A percentile compares a stretch with the other conserved stretches of the same genome.
These are phyloP conservation scores for Ganoderma meredithae DNA, from an alignment of 1,284 basidiomycete species.

Conservation along the genomic window DNA sequence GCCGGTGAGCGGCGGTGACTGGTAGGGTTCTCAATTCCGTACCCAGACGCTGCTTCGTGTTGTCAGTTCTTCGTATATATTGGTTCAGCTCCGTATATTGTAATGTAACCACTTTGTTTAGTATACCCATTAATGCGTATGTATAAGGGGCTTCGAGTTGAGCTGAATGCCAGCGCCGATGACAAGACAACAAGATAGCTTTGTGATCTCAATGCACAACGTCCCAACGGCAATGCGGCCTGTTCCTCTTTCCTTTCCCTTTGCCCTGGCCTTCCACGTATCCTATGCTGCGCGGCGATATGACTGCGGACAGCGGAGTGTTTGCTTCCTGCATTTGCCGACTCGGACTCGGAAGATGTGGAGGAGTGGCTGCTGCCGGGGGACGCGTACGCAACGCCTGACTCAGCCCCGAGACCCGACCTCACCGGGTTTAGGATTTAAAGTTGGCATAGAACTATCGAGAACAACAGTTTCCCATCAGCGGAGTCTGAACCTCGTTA, in stretches of 20 bases:
- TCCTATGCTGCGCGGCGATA: neutral
- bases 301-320: neutral
- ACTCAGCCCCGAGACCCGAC: neutral
- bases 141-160: neutral
- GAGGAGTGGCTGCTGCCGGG: slow-evolving; percentile 12
- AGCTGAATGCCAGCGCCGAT: no score
- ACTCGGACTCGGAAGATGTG: neutral
- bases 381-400: slow-evolving; percentile 16
- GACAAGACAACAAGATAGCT: no score
- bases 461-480: neutral
- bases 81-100: neutral
- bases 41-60: neutral
- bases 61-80: neutral
- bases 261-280: neutral
- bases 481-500: neutral
- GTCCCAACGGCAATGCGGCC: no score
- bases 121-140: neutral
- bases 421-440: neutral
- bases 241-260: no score
- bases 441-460: neutral
- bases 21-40: neutral
- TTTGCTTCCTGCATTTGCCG: neutral
- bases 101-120: neutral
- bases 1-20: neutral
- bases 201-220: no score